phyloP scores from a whole-genome alignment of 2,329 filamentous ascomycete species.

The Harringtonia lauricola region DNA sequence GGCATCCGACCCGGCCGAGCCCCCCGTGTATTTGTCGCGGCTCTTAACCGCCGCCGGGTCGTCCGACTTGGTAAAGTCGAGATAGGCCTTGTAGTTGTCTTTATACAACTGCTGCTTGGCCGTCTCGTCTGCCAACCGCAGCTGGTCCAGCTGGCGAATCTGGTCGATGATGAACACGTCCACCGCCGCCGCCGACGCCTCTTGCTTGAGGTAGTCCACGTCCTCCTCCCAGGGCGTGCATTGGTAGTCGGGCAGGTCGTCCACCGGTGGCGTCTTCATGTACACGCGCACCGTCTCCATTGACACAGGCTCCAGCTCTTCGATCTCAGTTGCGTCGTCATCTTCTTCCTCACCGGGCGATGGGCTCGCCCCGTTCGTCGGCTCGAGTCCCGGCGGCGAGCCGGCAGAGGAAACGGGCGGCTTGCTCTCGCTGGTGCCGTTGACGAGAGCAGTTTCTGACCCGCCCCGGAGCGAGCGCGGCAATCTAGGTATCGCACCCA shows the following conservation, averaged over 20 bases:
- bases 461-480: constrained; percentile 1
- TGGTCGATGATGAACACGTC: constrained; percentile 34
- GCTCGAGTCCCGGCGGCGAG: constrained; percentile 7
- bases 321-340: constrained; percentile 42
- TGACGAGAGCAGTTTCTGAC: neutral
- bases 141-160: constrained; percentile 28
- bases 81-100: constrained; percentile 37
- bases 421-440: no score
- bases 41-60: constrained; percentile 44
- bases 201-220: constrained; percentile 28
- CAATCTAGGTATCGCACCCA: no score
- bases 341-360: constrained; percentile 38
- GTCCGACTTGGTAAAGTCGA: constrained; percentile 43
- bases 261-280: constrained; percentile 42
- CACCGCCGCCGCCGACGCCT: constrained; percentile 28
- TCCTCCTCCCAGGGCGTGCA: constrained; percentile 38
- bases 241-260: constrained; percentile 38
- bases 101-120: constrained; percentile 30
- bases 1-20: constrained; percentile 20
- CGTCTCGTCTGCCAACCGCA: constrained; percentile 26
- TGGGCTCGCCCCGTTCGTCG: constrained; percentile 23
- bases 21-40: constrained; percentile 38
- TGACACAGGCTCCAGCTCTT: constrained; percentile 39
- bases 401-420: no score
- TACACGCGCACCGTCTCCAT: constrained; percentile 37